Percentiles rank a stretch among this genome's conserved stretches.
Evolutionary conservation across 306 rosid genomes (phyloP).

Genomic region (Rosa multiflora): DNA sequence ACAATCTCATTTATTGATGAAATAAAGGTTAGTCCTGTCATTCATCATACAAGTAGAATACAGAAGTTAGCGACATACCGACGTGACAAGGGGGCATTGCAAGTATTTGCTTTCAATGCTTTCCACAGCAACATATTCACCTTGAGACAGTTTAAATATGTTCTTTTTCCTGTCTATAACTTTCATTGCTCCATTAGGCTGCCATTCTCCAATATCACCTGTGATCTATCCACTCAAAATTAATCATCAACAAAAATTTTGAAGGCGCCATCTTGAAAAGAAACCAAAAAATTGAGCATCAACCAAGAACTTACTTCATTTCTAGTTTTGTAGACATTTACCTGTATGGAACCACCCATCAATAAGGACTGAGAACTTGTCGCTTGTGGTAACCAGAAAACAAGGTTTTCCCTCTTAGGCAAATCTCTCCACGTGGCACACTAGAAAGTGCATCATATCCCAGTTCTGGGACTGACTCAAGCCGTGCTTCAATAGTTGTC

Average conservation of each 20-base stretch:
- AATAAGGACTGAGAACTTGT: conserved; percentile 55
- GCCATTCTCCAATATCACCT: conserved; percentile 99
- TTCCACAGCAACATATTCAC: conserved; percentile 92
- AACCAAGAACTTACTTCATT: not conserved
- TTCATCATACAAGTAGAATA: not conserved
- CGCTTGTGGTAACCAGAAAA: conserved; percentile 58
- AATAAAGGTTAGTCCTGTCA: not conserved
- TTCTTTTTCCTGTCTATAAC: conserved; percentile 88
- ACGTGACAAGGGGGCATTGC: conserved; percentile 74
- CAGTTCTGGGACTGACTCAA: conserved; percentile 70
- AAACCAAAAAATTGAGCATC: not conserved
- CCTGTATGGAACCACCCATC: conserved; percentile 99
- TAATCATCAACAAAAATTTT: not conserved
- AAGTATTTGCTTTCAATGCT: conserved; percentile 70
- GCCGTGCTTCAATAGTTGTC: conserved; percentile 86
- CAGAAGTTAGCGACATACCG: conserved; percentile 53
- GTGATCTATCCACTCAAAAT: conserved; percentile 28
- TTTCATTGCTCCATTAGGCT: conserved; percentile 83
- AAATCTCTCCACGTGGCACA: conserved; percentile 78
- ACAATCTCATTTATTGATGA: not conserved
- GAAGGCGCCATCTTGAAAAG: not conserved
- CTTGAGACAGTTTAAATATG: conserved; percentile 90
- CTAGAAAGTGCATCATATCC: conserved; percentile 76
- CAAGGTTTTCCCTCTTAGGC: conserved; percentile 68
- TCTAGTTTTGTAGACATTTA: conserved; percentile 25